Percentiles rank a stretch among this genome's conserved stretches.
These are phyloP conservation scores for Protomyces inundatus DNA, from an alignment of 1,139 yeast species.

Conservation along the genomic window DNA sequence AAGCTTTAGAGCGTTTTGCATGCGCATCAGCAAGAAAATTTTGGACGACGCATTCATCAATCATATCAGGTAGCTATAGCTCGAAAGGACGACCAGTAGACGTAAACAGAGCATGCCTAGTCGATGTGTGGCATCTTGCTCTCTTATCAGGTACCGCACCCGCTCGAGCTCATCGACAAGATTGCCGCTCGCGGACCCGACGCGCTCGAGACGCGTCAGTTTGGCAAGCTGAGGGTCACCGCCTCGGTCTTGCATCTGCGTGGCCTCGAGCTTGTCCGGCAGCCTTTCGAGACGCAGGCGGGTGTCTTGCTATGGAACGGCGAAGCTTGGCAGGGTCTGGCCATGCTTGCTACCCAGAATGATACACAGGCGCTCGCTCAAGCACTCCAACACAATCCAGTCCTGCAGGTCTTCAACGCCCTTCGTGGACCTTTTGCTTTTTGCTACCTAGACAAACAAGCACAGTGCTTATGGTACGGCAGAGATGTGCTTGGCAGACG, in stretches of 20 bases:
- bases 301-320: conserved; percentile 27
- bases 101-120: not conserved
- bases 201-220: conserved; percentile 9
- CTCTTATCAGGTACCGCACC: conserved; percentile 16
- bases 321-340: conserved; percentile 15
- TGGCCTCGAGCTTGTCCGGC: conserved; percentile 44
- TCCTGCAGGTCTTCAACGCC: conserved; percentile 39
- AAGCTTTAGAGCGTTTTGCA: not conserved
- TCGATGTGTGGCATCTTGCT: conserved; percentile 36
- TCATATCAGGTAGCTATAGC: not conserved
- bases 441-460: conserved; percentile 38
- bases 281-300: conserved; percentile 17
- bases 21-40: not conserved
- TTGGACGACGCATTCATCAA: not conserved
- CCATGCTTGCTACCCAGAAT: conserved; percentile 35
- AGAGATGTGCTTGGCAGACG: conserved; percentile 79
- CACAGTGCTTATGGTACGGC: conserved; percentile 58
- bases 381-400: conserved; percentile 36
- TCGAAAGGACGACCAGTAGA: not conserved
- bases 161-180: conserved; percentile 5
- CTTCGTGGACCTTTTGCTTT: conserved; percentile 80
- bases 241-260: conserved; percentile 89
- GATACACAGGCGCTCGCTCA: conserved; percentile 49
- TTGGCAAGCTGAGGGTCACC: conserved; percentile 41
- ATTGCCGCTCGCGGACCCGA: conserved; percentile 33